Percentiles rank a stretch among this genome's conserved stretches.
Evolutionary conservation across 495 filamentous ascomycete genomes (phyloP).

Genomic region (Aspergillus olivimuriae): DNA sequence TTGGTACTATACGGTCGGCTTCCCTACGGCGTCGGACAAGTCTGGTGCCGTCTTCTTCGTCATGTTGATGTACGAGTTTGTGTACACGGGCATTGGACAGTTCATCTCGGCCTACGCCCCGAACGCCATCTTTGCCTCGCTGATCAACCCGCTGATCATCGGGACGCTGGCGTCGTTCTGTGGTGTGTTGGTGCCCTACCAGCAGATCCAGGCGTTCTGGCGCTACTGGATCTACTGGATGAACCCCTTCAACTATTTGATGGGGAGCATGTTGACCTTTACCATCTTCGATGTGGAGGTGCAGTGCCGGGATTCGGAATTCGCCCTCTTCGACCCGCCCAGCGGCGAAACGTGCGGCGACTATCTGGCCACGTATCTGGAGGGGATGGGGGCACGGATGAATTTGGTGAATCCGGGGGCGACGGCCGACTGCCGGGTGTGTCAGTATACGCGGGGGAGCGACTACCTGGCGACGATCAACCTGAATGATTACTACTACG

Average conservation of each 20-base stretch:
- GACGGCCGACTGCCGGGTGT: slow-evolving; percentile 53
- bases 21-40: slow-evolving; percentile 35
- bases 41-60: slow-evolving; percentile 52
- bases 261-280: slow-evolving; percentile 52
- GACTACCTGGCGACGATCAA: slow-evolving; percentile 35
- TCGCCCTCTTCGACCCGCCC: slow-evolving; percentile 49
- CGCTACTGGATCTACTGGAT: slow-evolving; percentile 73
- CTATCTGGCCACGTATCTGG: slow-evolving; percentile 50
- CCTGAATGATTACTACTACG: slow-evolving; percentile 36
- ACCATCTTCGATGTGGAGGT: slow-evolving; percentile 51
- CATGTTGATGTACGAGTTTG: slow-evolving; percentile 49
- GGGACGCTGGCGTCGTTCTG: slow-evolving; percentile 56
- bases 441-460: slow-evolving; percentile 36
- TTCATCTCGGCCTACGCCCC: slow-evolving; percentile 55
- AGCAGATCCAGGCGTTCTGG: slow-evolving; percentile 51
- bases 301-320: slow-evolving; percentile 52
- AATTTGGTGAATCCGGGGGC: slow-evolving; percentile 48
- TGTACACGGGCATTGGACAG: slow-evolving; percentile 56
- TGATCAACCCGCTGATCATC: slow-evolving; percentile 51
- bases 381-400: slow-evolving; percentile 38
- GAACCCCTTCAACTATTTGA: slow-evolving; percentile 65
- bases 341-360: slow-evolving; percentile 42
- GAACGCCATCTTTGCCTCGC: slow-evolving; percentile 48
- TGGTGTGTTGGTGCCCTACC: slow-evolving; percentile 36
- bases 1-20: slow-evolving; percentile 50